Evolutionary conservation across 192 early-diverging fungal species (phyloP).

Genomic region (Fimicolochytrium jonesii): DNA sequence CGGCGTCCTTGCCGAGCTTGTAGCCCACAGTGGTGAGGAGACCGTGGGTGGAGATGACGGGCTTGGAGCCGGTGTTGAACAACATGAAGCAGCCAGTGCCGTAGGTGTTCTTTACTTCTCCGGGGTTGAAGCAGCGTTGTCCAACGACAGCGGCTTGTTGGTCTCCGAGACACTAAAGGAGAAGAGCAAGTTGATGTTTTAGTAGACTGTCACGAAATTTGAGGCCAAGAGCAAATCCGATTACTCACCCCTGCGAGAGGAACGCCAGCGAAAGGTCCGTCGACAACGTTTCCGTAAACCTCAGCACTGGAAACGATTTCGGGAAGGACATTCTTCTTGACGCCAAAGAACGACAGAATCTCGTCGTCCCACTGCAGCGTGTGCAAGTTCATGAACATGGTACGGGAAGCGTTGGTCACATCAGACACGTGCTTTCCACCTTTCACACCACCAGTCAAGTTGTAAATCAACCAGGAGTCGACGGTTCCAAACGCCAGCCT

Average conservation of each 20-base stretch:
- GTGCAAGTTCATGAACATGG: slow-evolving; percentile 90
- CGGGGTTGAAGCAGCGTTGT: slow-evolving; percentile 83
- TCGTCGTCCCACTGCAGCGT: slow-evolving; percentile 71
- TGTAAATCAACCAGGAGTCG: slow-evolving; percentile 93
- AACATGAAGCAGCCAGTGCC: slow-evolving; percentile 97
- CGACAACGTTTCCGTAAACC: slow-evolving; percentile 57
- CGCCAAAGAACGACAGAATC: slow-evolving; percentile 66
- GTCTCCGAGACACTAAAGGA: slow-evolving; percentile 71
- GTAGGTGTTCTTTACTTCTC: slow-evolving; percentile 93
- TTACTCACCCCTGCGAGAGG: slow-evolving; percentile 68
- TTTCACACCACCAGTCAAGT: slow-evolving; percentile 75
- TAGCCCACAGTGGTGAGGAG: slow-evolving; percentile 88
- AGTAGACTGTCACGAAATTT: background rate
- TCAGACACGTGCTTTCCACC: slow-evolving; percentile 80
- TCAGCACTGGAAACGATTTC: slow-evolving; percentile 79
- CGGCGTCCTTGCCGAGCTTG: slow-evolving; percentile 68
- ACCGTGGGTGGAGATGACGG: slow-evolving; percentile 75
- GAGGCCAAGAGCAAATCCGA: background rate
- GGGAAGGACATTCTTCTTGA: slow-evolving; percentile 63
- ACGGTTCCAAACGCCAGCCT: slow-evolving; percentile 82
- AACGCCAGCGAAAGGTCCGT: slow-evolving; percentile 62
- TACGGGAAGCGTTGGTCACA: slow-evolving; percentile 90
- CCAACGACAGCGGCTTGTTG: slow-evolving; percentile 94
- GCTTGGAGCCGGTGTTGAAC: slow-evolving; percentile 79
- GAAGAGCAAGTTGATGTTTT: background rate